Percentiles rank a stretch among this genome's conserved stretches.
phyloP scores from a whole-genome alignment of 148 eudicot species.

The Camellia lanceoleosa region DNA sequence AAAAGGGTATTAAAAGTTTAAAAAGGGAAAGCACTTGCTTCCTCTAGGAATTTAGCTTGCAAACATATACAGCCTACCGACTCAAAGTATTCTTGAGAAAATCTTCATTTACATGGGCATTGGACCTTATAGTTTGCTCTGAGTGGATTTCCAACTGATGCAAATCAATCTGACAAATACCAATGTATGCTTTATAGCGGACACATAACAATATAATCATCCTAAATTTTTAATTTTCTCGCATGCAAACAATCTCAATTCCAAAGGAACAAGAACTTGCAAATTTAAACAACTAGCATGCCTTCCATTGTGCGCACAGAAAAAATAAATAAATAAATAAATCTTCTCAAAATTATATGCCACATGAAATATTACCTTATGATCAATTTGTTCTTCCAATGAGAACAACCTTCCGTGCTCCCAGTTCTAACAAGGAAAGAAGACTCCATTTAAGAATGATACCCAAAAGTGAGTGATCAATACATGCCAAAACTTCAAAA shows the following conservation, averaged over 20 bases:
- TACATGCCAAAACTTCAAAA: not conserved
- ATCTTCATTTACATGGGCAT: not conserved
- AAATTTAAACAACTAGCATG: constrained; percentile 1
- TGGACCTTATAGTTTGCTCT: not conserved
- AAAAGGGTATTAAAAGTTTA: not conserved
- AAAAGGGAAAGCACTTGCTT: too few species aligned
- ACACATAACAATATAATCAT: not conserved
- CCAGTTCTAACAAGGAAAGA: constrained; percentile 53
- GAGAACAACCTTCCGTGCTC: constrained; percentile 73
- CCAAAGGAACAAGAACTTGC: not conserved
- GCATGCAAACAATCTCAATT: not conserved
- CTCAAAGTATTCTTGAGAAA: not conserved
- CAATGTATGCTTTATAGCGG: not conserved
- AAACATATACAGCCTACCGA: not conserved
- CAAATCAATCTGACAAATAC: not conserved
- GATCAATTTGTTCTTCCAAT: constrained; percentile 81
- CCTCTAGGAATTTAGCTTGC: not conserved
- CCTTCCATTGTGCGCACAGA: not conserved
- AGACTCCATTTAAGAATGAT: constrained; percentile 12
- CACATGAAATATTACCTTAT: constrained; percentile 54
- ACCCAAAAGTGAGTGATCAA: not conserved
- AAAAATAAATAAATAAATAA: not conserved
- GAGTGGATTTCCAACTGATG: not conserved
- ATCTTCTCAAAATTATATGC: not conserved
- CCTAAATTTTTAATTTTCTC: not conserved